These are phyloP conservation scores for Scorias spongiosa DNA, from an alignment of 2,329 filamentous ascomycete genomes.

Conservation along the genomic window DNA sequence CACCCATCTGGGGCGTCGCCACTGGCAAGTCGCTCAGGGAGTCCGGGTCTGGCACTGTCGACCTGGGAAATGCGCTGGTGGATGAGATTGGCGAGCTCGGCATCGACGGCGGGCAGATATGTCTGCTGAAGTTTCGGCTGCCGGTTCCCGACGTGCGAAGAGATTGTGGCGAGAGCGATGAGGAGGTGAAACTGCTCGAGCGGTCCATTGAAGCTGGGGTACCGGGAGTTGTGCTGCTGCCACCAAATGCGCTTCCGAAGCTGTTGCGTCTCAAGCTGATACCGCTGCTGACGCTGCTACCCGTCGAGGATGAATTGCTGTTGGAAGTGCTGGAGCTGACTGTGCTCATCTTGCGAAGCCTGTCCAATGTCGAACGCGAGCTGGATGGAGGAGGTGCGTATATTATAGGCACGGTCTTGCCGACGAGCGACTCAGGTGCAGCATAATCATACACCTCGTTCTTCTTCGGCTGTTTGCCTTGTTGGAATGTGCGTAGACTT, in stretches of 20 bases:
- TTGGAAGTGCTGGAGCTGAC: conserved; percentile 17
- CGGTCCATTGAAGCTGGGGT: not conserved
- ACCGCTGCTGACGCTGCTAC: conserved; percentile 12
- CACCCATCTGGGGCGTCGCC: conserved; percentile 32
- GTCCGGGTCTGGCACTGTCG: conserved; percentile 26
- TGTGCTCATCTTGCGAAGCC: conserved; percentile 16
- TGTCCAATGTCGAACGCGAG: conserved; percentile 14
- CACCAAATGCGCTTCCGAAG: not conserved
- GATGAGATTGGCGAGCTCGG: conserved; percentile 5
- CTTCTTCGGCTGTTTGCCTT: conserved; percentile 41
- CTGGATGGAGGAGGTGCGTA: conserved; percentile 15
- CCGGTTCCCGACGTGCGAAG: not conserved
- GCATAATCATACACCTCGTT: conserved; percentile 59
- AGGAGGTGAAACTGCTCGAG: not conserved
- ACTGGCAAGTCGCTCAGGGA: conserved; percentile 26
- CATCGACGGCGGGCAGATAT: conserved; percentile 8
- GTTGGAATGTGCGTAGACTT: conserved; percentile 33
- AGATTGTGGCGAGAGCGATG: not conserved
- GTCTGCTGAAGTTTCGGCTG: conserved; percentile 21
- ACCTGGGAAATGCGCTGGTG: conserved; percentile 6
- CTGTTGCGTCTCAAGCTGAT: conserved; percentile 8
- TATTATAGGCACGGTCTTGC: conserved; percentile 25
- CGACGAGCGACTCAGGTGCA: conserved; percentile 49
- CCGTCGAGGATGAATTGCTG: conserved; percentile 10
- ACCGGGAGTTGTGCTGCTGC: not conserved